Evolutionary conservation across 176 grass and related monocot species (phyloP), one percentile per base, ranked within the genome.

Genomic region (Triticum urartu): DNA sequence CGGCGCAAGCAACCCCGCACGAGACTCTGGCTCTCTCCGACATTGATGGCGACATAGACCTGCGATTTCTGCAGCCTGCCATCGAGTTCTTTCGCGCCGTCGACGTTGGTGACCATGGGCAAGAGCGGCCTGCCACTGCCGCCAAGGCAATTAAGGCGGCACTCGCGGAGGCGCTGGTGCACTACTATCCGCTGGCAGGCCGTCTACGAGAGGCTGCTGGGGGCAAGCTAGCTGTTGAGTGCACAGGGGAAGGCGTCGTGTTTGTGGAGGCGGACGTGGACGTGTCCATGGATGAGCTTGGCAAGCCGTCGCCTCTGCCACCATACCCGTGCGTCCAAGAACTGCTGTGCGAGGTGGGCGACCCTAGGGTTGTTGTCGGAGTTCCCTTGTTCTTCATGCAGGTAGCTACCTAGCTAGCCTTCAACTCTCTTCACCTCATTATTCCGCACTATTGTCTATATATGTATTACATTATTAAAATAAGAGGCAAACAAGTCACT

Each of bases 141-240:
- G 81, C 71, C 0, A 62, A 43, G 30, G 33, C 47, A 8, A 1
- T 89, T 5, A 77, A 24, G 52, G 58, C 12, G 4, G 78, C 86
- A 2, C 52, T 87, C 0, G 25, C 58, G 3, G 21, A 73, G 18
- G 86, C 73, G 6, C 68, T 87, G 2, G 78, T 87, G 34, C 45
- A 43, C 5, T 89, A 89, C 74, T 84, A 90, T 14, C 77, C 83
- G 2, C 15, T 90, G 2, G 83, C 88, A 10, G 88, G 88, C 1
- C 66, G 83, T 12, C 81, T 90, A 0, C 58, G 73, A 5, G 68
- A 62, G 25, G 7, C 15, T 13, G n/a, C 47, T 11, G 77, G 68
- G 4, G 42, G 84, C 6, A 81, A 87, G 24, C 89, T 86, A 4
- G 48, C 12, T 3, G 5, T 85, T 0, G 82, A 85, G 5, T 89